Evolutionary conservation across 2,329 filamentous ascomycete species (phyloP).

Genomic region (Emericellopsis cladophorae): DNA sequence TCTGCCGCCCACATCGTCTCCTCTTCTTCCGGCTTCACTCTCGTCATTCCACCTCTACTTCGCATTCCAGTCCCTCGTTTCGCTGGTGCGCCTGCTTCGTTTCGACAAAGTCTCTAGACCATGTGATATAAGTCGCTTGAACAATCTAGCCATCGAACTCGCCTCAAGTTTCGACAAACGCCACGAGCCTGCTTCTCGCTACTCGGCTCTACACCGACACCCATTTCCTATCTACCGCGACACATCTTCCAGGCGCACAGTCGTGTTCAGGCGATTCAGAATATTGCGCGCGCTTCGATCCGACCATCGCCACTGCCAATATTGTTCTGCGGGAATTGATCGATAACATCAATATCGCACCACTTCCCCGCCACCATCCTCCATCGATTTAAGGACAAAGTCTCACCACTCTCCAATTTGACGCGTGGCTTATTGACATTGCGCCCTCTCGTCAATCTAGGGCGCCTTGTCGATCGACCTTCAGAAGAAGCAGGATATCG

Average conservation of each 20-base stretch:
- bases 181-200: too few species aligned
- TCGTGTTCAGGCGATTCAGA: too few species aligned
- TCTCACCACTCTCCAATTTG: too few species aligned
- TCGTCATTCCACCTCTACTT: slow-evolving; percentile 5
- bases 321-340: too few species aligned
- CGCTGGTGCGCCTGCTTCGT: not conserved
- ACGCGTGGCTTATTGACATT: not conserved
- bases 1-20: not conserved
- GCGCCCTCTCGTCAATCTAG: not conserved
- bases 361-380: too few species aligned
- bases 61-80: slow-evolving; percentile 6
- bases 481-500: not conserved
- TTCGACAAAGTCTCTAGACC: not conserved
- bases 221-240: too few species aligned
- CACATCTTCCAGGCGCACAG: too few species aligned
- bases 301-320: too few species aligned
- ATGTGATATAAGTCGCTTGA: not conserved
- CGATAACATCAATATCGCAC: too few species aligned
- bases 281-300: too few species aligned
- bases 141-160: not conserved
- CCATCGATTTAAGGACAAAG: too few species aligned
- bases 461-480: not conserved
- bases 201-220: too few species aligned
- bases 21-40: slow-evolving; percentile 10
- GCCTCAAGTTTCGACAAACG: not conserved